Percentiles rank a stretch among this genome's conserved stretches.
Conservation (phyloP, 176 grass and related monocot species). For the Puya raimondii region DNA sequence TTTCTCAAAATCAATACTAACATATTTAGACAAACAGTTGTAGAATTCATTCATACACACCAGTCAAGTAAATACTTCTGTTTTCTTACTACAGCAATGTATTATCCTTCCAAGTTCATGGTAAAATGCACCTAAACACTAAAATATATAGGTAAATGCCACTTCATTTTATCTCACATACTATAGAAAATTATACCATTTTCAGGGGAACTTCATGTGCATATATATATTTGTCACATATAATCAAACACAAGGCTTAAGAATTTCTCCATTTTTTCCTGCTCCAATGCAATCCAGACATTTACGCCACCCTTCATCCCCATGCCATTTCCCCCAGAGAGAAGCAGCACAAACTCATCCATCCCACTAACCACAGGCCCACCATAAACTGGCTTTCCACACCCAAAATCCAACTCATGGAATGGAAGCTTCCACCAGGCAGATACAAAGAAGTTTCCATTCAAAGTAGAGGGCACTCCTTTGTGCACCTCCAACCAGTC, state of each 20-base stretch:
- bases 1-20: too few species aligned
- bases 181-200: not conserved
- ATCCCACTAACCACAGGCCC: conserved; percentile 36
- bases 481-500: conserved; percentile 48
- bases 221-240: conserved; percentile 2
- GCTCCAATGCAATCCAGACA: conserved; percentile 35
- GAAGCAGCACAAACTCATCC: conserved; percentile 40
- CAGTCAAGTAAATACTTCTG: too few species aligned
- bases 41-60: too few species aligned
- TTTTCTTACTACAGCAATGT: too few species aligned
- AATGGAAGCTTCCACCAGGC: conserved; percentile 53
- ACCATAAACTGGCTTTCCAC: conserved; percentile 31
- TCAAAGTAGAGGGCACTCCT: conserved; percentile 19
- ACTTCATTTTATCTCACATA: too few species aligned
- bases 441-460: conserved; percentile 34
- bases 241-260: conserved; percentile 25
- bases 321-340: conserved; percentile 15
- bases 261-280: conserved; percentile 30
- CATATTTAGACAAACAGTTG: too few species aligned
- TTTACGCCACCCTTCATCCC: conserved; percentile 18
- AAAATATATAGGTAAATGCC: too few species aligned
- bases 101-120: too few species aligned
- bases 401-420: conserved; percentile 42
- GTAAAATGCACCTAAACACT: too few species aligned
- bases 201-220: not conserved